phyloP scores from a whole-genome alignment of 148 eudicot genomes.

The Hydrangea macrophylla region DNA sequence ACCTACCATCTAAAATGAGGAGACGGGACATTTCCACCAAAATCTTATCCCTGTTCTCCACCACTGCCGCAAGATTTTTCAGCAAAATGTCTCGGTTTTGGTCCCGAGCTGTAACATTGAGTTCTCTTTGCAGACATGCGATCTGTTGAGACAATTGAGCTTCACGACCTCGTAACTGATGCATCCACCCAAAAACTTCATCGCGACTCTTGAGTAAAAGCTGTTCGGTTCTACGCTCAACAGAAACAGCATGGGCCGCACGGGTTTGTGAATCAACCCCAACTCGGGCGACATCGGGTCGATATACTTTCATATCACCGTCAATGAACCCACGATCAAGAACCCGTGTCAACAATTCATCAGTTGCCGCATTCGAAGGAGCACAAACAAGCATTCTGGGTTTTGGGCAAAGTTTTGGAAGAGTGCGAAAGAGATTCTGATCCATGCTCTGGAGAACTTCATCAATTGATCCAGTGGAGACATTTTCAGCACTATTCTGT shows the following conservation, averaged over 20 bases:
- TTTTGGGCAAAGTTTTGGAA: conserved; percentile 95
- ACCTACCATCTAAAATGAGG: conserved; percentile 70
- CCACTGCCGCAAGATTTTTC: conserved; percentile 90
- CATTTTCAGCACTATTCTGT: conserved; percentile 52
- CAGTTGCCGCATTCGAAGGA: conserved; percentile 98
- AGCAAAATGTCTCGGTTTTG: conserved; percentile 80
- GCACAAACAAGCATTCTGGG: conserved; percentile 99
- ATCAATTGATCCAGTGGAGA: conserved; percentile 78
- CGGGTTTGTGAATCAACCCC: conserved; percentile 98
- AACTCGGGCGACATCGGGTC: conserved; percentile 98
- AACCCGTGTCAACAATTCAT: conserved; percentile 88
- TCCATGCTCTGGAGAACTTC: conserved; percentile 98
- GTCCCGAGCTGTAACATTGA: conserved; percentile 82
- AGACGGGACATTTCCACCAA: conserved; percentile 95
- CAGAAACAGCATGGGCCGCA: conserved; percentile 98
- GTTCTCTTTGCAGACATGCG: conserved; percentile 73
- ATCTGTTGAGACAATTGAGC: conserved; percentile 76
- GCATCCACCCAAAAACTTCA: conserved; percentile 78
- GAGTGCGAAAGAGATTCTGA: conserved; percentile 91
- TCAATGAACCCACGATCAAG: conserved; percentile 98
- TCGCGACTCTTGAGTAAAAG: conserved; percentile 77
- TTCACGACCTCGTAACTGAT: conserved; percentile 71
- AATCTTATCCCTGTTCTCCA: conserved; percentile 83
- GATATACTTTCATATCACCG: conserved; percentile 95
- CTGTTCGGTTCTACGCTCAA: conserved; percentile 92